Conservation (phyloP, 192 early-diverging fungal genomes). For the Coemansia sp. region DNA sequence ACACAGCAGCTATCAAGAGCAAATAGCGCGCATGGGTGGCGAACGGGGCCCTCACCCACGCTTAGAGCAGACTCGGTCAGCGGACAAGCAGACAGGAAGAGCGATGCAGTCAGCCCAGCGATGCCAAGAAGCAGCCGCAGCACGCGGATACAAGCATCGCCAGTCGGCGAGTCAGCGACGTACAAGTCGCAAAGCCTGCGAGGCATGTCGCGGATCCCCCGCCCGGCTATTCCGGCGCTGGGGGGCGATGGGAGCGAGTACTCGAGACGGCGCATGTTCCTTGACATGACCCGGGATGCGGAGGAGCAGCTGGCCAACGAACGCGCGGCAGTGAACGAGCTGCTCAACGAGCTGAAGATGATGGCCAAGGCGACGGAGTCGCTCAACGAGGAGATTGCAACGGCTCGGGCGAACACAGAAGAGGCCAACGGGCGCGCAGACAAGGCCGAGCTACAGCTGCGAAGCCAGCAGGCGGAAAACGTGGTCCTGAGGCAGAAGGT, state of each 20-base stretch:
- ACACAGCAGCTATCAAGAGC: background rate
- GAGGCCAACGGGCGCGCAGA: constrained; percentile 12
- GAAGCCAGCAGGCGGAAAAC: background rate
- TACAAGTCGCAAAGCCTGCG: background rate
- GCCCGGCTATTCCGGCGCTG: background rate
- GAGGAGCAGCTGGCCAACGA: constrained; percentile 15
- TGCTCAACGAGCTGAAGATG: constrained; percentile 16
- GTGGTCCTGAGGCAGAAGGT: constrained; percentile 12
- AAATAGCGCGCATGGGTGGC: background rate
- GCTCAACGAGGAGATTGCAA: constrained; percentile 6
- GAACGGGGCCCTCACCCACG: background rate
- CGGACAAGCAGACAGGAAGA: background rate
- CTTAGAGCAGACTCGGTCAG: background rate
- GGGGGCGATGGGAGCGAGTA: background rate
- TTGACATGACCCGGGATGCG: constrained; percentile 1
- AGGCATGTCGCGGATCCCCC: constrained; percentile 25
- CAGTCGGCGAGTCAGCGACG: background rate
- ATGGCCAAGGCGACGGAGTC: constrained; percentile 4
- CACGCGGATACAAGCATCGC: constrained; percentile 18
- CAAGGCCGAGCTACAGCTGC: constrained; percentile 5
- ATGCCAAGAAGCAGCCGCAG: background rate
- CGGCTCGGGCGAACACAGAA: background rate
- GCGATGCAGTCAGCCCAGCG: background rate
- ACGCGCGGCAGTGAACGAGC: constrained; percentile 22
- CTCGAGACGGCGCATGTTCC: background rate